These are phyloP conservation scores for Entamoeba nuttalli DNA, from an alignment of 208 protist species.

Conservation along the genomic window DNA sequence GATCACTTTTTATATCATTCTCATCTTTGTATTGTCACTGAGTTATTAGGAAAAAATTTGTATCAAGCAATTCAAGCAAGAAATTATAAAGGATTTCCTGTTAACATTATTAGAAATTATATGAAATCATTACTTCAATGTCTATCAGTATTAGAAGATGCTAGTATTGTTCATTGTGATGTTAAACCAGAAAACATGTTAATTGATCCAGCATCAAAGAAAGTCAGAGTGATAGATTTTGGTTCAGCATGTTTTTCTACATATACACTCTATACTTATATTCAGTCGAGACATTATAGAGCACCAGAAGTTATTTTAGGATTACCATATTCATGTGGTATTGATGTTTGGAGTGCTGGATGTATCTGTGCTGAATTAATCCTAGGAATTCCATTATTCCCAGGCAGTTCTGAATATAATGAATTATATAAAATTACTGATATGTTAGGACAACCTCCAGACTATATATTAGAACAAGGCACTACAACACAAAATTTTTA, in stretches of 20 bases:
- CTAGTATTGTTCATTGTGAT: conserved; percentile 43
- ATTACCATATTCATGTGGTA: conserved; percentile 60
- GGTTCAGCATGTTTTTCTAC: conserved; percentile 40
- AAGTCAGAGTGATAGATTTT: not conserved
- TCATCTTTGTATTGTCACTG: conserved; percentile 56
- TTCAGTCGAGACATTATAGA: conserved; percentile 75
- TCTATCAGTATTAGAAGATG: not conserved
- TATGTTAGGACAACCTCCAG: not conserved
- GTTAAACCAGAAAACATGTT: conserved; percentile 62
- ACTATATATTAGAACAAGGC: not conserved
- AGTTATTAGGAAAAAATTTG: conserved; percentile 61
- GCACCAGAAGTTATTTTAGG: conserved; percentile 83
- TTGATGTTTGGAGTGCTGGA: conserved; percentile 93
- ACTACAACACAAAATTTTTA: not conserved
- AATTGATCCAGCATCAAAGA: conserved; percentile 24
- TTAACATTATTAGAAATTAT: conserved; percentile 35
- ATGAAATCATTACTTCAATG: conserved; percentile 16
- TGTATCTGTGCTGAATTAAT: conserved; percentile 85
- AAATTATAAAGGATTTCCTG: conserved; percentile 50
- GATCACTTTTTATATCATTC: conserved; percentile 26
- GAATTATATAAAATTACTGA: not conserved
- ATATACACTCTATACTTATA: conserved; percentile 64
- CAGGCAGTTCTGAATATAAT: conserved; percentile 41
- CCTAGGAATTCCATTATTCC: conserved; percentile 68
- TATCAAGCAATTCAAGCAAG: conserved; percentile 64